phyloP scores from a whole-genome alignment of 371 early-diverging fungal genomes.

The Mortierella sp. region DNA sequence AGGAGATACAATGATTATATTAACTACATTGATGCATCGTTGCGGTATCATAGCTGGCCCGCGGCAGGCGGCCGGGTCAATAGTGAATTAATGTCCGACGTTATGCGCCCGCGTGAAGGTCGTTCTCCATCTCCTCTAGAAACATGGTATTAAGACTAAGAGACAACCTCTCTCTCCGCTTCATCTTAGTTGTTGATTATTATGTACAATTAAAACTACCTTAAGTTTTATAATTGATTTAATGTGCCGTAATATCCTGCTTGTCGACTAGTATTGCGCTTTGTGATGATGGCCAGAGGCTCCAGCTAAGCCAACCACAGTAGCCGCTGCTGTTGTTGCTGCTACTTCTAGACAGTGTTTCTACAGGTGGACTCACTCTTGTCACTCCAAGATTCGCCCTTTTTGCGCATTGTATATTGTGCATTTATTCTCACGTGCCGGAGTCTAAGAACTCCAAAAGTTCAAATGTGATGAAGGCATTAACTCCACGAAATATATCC shows the following conservation, averaged over 20 bases:
- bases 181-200: not conserved
- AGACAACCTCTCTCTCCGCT: no score
- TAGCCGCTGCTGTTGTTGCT: not conserved
- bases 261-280: not conserved
- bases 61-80: slow-evolving; percentile 8
- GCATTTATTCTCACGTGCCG: no score
- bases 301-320: slow-evolving; percentile 5
- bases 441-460: no score
- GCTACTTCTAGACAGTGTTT: not conserved
- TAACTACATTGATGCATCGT: not conserved
- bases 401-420: not conserved
- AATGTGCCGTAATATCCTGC: slow-evolving; percentile 17
- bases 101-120: slow-evolving; percentile 33
- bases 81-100: slow-evolving; percentile 32
- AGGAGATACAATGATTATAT: not conserved
- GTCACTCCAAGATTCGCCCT: no score
- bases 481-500: no score
- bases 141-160: slow-evolving; percentile 22
- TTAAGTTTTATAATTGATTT: not conserved
- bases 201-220: not conserved
- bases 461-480: no score
- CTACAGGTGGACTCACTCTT: no score
- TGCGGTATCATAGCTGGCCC: not conserved
- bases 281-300: not conserved
- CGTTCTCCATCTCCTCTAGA: slow-evolving; percentile 33